These are phyloP conservation scores for Balansia obtecta DNA, from an alignment of 2,329 filamentous ascomycete species.

Conservation along the genomic window DNA sequence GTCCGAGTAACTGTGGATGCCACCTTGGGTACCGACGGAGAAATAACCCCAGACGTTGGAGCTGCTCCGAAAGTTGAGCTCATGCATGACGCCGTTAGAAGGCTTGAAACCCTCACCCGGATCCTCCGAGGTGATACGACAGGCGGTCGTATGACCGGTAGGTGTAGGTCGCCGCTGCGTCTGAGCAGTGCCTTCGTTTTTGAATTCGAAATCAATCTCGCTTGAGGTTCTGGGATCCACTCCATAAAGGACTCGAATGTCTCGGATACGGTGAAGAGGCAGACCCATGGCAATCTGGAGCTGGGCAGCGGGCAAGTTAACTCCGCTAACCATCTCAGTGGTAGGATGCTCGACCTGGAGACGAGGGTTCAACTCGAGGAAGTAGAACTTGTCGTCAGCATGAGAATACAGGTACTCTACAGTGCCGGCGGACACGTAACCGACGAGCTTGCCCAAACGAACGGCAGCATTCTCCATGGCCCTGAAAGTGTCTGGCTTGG, in stretches of 20 bases:
- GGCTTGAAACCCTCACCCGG: slow-evolving; percentile 99
- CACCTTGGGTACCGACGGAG: slow-evolving; percentile 90
- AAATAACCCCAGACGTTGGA: slow-evolving; percentile 99
- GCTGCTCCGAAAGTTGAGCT: slow-evolving; percentile 96
- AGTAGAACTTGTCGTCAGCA: slow-evolving; percentile 97
- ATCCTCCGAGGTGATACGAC: slow-evolving; percentile 97
- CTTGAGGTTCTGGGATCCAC: slow-evolving; percentile 78
- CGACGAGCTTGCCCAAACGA: slow-evolving; percentile 82
- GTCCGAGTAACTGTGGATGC: slow-evolving; percentile 98
- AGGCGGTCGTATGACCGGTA: slow-evolving; percentile 95
- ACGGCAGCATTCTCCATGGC: slow-evolving; percentile 96
- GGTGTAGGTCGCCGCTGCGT: slow-evolving; percentile 82
- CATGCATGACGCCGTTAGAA: slow-evolving; percentile 96
- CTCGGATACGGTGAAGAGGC: slow-evolving; percentile 84
- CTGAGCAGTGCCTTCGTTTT: slow-evolving; percentile 67
- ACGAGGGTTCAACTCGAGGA: slow-evolving; percentile 96
- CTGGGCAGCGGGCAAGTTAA: slow-evolving; percentile 93
- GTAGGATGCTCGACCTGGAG: slow-evolving; percentile 99
- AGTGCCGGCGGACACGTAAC: slow-evolving; percentile 96
- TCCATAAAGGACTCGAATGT: slow-evolving; percentile 92
- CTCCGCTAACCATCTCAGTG: slow-evolving; percentile 97
- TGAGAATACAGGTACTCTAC: slow-evolving; percentile 99
- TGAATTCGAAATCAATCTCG: slow-evolving; percentile 95
- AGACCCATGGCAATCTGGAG: slow-evolving; percentile 99
- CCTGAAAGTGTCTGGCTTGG: slow-evolving; percentile 77